Conservation (phyloP, 2,329 filamentous ascomycete genomes). For the Fusarium musae region DNA sequence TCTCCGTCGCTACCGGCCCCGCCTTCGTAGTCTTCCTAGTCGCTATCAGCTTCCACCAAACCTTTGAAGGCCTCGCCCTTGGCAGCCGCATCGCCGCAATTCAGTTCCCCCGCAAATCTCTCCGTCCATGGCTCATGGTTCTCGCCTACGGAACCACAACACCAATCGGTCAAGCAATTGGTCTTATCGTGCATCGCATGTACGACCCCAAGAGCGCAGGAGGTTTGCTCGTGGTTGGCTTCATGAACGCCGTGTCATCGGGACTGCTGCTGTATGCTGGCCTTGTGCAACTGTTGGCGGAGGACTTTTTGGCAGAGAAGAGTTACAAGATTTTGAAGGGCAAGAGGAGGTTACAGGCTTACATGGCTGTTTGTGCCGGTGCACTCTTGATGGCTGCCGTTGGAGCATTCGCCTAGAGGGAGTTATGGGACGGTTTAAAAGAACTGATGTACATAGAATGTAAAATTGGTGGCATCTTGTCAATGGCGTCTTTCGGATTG, state of each 20-base stretch:
- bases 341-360: conserved; percentile 69
- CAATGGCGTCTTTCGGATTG: conserved; percentile 15
- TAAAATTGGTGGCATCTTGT: conserved; percentile 8
- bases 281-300: conserved; percentile 83
- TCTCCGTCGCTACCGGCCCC: conserved; percentile 82
- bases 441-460: conserved; percentile 33
- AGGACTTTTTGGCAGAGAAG: conserved; percentile 83
- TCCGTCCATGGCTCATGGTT: conserved; percentile 86
- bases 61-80: conserved; percentile 87
- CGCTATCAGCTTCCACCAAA: conserved; percentile 86
- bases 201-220: conserved; percentile 83
- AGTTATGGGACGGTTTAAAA: not conserved
- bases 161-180: conserved; percentile 85
- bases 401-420: conserved; percentile 73
- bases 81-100: conserved; percentile 87
- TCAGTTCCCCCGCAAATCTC: conserved; percentile 77
- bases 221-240: conserved; percentile 82
- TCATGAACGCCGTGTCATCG: conserved; percentile 87
- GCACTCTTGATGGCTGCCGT: conserved; percentile 77
- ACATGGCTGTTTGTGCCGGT: conserved; percentile 70
- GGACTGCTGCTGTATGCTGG: conserved; percentile 85
- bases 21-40: conserved; percentile 83
- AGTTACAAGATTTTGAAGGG: conserved; percentile 76
- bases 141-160: conserved; percentile 81
- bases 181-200: conserved; percentile 78